Evolutionary conservation across 352 stramenopile genomes (phyloP).

Genomic region (Phytopythium boreale): DNA sequence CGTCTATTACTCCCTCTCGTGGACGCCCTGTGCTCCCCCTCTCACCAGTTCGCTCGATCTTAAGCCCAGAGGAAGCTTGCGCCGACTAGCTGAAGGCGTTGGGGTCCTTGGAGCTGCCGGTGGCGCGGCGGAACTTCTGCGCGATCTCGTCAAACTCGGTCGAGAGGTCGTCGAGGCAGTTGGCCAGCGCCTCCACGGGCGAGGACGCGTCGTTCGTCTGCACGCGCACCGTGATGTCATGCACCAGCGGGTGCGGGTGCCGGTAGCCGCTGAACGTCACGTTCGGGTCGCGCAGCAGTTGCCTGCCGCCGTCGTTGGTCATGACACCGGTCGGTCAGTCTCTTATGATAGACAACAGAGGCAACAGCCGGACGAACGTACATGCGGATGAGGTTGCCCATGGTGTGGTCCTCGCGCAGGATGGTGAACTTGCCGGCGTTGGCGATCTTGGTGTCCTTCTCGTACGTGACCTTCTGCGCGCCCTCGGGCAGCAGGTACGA

Average conservation of each 20-base stretch:
- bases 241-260: constrained; percentile 95
- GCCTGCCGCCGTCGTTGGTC: constrained; percentile 26
- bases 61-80: background rate
- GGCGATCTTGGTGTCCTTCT: constrained; percentile 96
- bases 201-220: constrained; percentile 87
- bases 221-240: constrained; percentile 95
- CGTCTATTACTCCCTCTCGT: background rate
- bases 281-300: constrained; percentile 86
- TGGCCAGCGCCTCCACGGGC: constrained; percentile 75
- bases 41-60: too few relatives aligned
- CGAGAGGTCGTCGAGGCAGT: constrained; percentile 82
- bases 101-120: constrained; percentile 81
- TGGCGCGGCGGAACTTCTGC: constrained; percentile 79
- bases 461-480: constrained; percentile 92
- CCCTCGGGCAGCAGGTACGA: constrained; percentile 85
- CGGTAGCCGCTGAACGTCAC: constrained; percentile 95
- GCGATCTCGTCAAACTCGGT: constrained; percentile 87
- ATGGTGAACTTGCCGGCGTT: constrained; percentile 98
- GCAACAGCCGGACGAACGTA: constrained; percentile 28
- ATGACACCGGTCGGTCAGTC: background rate
- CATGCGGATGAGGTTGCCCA: constrained; percentile 98
- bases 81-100: constrained; percentile 72
- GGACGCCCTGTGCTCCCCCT: background rate
- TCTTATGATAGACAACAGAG: background rate
- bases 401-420: constrained; percentile 98